These are phyloP conservation scores for Rhodamnia rubescens DNA, from an alignment of 345 rosid genomes.

Conservation along the genomic window DNA sequence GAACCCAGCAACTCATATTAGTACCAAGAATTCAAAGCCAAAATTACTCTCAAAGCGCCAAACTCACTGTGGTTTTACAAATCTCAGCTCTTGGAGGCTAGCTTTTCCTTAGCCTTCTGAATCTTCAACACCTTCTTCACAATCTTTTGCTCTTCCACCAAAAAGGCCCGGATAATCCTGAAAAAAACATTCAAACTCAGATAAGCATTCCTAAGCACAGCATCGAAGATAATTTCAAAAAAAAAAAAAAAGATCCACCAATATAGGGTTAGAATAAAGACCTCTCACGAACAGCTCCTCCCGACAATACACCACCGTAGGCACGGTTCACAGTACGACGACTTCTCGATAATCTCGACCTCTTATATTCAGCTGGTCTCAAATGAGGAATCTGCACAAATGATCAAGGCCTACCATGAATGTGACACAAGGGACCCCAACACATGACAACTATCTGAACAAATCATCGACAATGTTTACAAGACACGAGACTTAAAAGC, in stretches of 20 bases:
- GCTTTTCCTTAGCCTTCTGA: conserved; percentile 65
- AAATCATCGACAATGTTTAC: neutral
- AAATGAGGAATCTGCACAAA: conserved; percentile 64
- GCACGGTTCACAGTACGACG: conserved; percentile 84
- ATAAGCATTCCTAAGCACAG: neutral
- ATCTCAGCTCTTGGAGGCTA: conserved; percentile 32
- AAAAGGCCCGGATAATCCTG: conserved; percentile 68
- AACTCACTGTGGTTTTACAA: neutral
- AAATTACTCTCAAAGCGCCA: conserved; percentile 2
- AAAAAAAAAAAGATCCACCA: neutral
- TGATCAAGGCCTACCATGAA: neutral
- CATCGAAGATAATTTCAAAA: neutral
- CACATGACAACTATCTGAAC: neutral
- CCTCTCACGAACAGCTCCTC: conserved; percentile 85
- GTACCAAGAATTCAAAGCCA: neutral
- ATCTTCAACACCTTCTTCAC: conserved; percentile 75
- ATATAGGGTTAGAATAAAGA: conserved; percentile 2
- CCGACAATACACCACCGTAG: conserved; percentile 79
- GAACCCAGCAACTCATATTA: conserved; percentile 8
- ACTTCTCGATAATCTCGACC: conserved; percentile 66
- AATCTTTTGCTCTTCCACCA: conserved; percentile 81
- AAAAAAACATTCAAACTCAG: neutral
- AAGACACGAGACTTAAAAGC: neutral
- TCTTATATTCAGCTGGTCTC: conserved; percentile 86
- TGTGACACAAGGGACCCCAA: neutral